These are phyloP conservation scores for Picea sitchensis DNA, from an alignment of 75 land plant species.

Conservation along the genomic window DNA sequence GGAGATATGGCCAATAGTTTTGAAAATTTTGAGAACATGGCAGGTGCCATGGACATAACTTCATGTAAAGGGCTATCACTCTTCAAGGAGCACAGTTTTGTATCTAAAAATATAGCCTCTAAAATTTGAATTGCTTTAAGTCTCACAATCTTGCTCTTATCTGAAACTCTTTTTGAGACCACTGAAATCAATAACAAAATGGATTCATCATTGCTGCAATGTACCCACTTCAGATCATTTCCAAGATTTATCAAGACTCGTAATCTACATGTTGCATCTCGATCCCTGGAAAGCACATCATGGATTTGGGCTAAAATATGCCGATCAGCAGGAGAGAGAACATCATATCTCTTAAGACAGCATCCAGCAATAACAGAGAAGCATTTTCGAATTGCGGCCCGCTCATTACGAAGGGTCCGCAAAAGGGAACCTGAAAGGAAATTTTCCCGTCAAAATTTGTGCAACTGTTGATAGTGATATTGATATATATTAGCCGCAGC, in stretches of 20 bases:
- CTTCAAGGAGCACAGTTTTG: conserved; percentile 2
- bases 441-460: background rate
- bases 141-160: conserved; percentile 24
- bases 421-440: conserved; percentile 10
- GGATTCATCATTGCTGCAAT: background rate
- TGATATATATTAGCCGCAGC: background rate
- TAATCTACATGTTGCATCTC: conserved; percentile 25
- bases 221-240: background rate
- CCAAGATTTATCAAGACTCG: conserved; percentile 13
- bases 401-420: conserved; percentile 10
- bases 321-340: conserved; percentile 9
- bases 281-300: conserved; percentile 9
- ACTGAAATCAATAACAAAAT: conserved; percentile 1
- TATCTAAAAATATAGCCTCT: conserved; percentile 1
- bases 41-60: background rate
- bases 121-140: conserved; percentile 21
- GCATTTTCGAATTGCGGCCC: conserved; percentile 19
- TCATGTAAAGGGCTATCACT: background rate
- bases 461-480: background rate
- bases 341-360: conserved; percentile 7
- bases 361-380: conserved; percentile 13
- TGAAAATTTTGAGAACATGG: conserved; percentile 8
- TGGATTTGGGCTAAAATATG: conserved; percentile 2
- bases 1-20: conserved; percentile 11
- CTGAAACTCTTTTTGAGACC: conserved; percentile 10